Percentiles rank a stretch among this genome's conserved stretches.
Conservation (phyloP, 164 flowering plant genomes). For the Vitis rotundifolia region DNA sequence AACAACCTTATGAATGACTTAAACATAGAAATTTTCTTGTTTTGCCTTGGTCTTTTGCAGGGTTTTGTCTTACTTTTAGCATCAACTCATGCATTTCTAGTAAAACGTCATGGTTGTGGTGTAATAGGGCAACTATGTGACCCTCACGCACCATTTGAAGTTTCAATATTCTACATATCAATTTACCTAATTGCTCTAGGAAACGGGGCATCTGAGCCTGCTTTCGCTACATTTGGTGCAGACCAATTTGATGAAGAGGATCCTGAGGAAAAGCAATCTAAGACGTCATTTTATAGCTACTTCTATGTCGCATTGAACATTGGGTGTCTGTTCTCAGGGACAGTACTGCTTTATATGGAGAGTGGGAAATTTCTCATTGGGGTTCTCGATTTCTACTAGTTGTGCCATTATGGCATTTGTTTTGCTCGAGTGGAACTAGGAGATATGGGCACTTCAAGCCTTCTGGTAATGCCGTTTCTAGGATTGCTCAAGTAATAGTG, state of each 20-base stretch:
- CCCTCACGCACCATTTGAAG: slow-evolving; percentile 25
- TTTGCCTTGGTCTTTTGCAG: slow-evolving; percentile 21
- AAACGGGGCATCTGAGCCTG: slow-evolving; percentile 47
- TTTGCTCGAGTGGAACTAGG: slow-evolving; percentile 23
- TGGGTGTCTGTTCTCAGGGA: slow-evolving; percentile 51
- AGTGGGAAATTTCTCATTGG: slow-evolving; percentile 44
- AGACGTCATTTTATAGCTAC: slow-evolving; percentile 40
- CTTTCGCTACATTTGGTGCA: slow-evolving; percentile 44
- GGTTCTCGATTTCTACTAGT: slow-evolving; percentile 38
- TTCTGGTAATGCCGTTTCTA: slow-evolving; percentile 47
- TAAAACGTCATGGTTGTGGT: slow-evolving; percentile 58
- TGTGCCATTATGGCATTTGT: slow-evolving; percentile 28
- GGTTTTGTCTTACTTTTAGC: slow-evolving; percentile 45
- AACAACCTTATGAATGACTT: no score
- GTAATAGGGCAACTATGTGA: slow-evolving; percentile 31
- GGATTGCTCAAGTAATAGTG: slow-evolving; percentile 50
- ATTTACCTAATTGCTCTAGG: slow-evolving; percentile 54
- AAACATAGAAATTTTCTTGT: not conserved
- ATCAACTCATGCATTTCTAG: slow-evolving; percentile 30
- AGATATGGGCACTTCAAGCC: slow-evolving; percentile 48
- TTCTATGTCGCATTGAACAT: slow-evolving; percentile 51
- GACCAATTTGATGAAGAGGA: slow-evolving; percentile 59
- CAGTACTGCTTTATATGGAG: slow-evolving; percentile 41
- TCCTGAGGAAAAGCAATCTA: slow-evolving; percentile 30
- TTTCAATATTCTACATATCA: slow-evolving; percentile 38